phyloP scores from a whole-genome alignment of 768 basidiomycete species.

The Chalciporus pseudorubinellus region DNA sequence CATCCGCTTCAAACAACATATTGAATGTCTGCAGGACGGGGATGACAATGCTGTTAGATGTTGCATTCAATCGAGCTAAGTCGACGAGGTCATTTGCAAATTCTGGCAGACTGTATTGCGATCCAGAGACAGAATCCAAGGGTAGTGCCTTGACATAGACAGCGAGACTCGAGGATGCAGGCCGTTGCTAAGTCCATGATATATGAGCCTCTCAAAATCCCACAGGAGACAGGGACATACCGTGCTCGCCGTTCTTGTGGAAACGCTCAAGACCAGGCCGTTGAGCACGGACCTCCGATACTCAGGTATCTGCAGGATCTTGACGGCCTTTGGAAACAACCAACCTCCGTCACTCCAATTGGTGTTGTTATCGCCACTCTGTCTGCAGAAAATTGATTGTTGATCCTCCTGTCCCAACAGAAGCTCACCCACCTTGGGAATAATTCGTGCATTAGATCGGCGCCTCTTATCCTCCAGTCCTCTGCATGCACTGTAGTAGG shows the following conservation, averaged over 20 bases:
- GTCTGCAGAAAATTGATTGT: slow-evolving; percentile 25
- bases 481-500: slow-evolving; percentile 41
- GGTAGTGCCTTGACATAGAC: slow-evolving; percentile 57
- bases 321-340: slow-evolving; percentile 74
- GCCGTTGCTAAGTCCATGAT: slow-evolving; percentile 54
- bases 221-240: slow-evolving; percentile 46
- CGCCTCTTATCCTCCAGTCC: slow-evolving; percentile 53
- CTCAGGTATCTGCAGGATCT: slow-evolving; percentile 55
- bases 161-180: slow-evolving; percentile 59
- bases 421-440: slow-evolving; percentile 46
- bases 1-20: slow-evolving; percentile 67
- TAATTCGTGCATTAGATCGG: slow-evolving; percentile 47
- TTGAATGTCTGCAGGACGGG: slow-evolving; percentile 78
- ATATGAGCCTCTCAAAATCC: slow-evolving; percentile 16
- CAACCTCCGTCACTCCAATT: slow-evolving; percentile 72
- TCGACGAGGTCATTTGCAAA: slow-evolving; percentile 58
- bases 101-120: slow-evolving; percentile 46
- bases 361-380: slow-evolving; percentile 28
- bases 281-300: slow-evolving; percentile 64
- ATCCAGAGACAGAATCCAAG: slow-evolving; percentile 24
- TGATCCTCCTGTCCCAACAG: neutral
- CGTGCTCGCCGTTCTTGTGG: slow-evolving; percentile 81
- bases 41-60: slow-evolving; percentile 72
- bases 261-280: slow-evolving; percentile 77
- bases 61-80: slow-evolving; percentile 51